Evolutionary conservation across 2,329 filamentous ascomycete species (phyloP), one percentile per base, ranked within the genome.

Genomic region (Calycina herbarum): DNA sequence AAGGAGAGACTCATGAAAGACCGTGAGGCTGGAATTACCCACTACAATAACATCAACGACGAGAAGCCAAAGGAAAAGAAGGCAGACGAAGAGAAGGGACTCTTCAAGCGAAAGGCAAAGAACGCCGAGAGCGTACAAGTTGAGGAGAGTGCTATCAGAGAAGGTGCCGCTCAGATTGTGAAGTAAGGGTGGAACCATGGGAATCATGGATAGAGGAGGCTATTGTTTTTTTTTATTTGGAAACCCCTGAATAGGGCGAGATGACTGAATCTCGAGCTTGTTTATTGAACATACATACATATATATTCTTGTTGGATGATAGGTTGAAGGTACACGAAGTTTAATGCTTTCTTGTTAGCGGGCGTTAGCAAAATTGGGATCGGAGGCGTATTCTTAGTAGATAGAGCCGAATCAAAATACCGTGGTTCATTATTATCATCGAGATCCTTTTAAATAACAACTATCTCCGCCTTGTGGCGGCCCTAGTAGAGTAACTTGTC

Each of bases 11-110:
- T 89, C 38, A 79, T 79, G 20, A 76, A 74, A 8, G 86, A 89
- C 69, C 79, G 79, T 67, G 84, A 86, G 70, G 70, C 80, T 64
- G 86, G 86, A 1, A 81, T 89, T 24, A 79, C 78, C 57, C 86
- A 89, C 72, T 87, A 82, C 74, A 86, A 86, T 70, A 86, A 85
- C 63, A 77, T 85, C 68, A 81, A 81, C 64, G 83, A 81, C 70
- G 83, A 83, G 75, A 78, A 79, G 65, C 82, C 82, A 1, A 81
- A 82, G 70, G 76, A 78, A 62, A 77, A 79, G 67, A 76, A 77
- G 69, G 73, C 20, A 13, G 67, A 71, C 17, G 57, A 68, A 59
- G 65, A 68, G 27, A 61, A 66, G 24, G 63, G 66, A 13, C 57
- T 70, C 3, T 71, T 70, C 57, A 68, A 66, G 45, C 66, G 68